Base-by-base conservation (phyloP, 2,329 filamentous ascomycete genomes). In the Talaromyces amestolkiae region DNA sequence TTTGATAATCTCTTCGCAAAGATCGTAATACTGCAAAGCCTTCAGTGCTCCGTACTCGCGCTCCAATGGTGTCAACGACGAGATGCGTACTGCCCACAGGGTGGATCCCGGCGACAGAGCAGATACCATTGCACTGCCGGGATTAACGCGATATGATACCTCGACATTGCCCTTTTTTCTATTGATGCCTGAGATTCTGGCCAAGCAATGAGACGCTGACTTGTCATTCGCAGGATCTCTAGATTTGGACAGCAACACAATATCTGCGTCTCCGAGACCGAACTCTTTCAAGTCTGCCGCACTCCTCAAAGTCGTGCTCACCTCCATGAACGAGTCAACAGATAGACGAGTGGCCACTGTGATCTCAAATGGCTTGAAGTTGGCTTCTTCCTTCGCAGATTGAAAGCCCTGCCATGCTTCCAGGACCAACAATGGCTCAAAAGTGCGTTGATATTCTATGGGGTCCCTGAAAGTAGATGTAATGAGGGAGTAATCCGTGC, bases 401-500 rank as follows among this genome's bases (percentile, higher is more conserved):
- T 96, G 89, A 75, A 99, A 95, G 4, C 91, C 91, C 74, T 96
- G 91, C 95, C 95, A 99, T 35, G 94, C 94, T 81, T 99, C 95
- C 31, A 96, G 89, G 35, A 95, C 88, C 39, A 99, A 84, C 24
- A 99, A 83, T 6, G 94, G 93, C 70, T 96, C 89, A 77, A 99
- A 99, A 0, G 93, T 97, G 66, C 87, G 84, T 75, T 96, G 91
- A 75, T 99, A 99, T 59, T 91, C 88, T 51, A 81, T 80, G 0
- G 93, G 91, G 70, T 92, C 89, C 33, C 82, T 77, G 78, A 97
- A 99, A 0, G 87, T 87, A 67, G 91, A 89, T 5, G 90, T 88
- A 11, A 99, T 94, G 63, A 87, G 83, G 56, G 85, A 87, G 73
- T 94, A 96, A 53, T 87, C 84, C 58, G 89, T 88, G 17, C 87